A percentile compares a stretch with the other conserved stretches of the same genome.
Evolutionary conservation across 805 yeast genomes (phyloP).

Genomic region (Ogataea philodendri): DNA sequence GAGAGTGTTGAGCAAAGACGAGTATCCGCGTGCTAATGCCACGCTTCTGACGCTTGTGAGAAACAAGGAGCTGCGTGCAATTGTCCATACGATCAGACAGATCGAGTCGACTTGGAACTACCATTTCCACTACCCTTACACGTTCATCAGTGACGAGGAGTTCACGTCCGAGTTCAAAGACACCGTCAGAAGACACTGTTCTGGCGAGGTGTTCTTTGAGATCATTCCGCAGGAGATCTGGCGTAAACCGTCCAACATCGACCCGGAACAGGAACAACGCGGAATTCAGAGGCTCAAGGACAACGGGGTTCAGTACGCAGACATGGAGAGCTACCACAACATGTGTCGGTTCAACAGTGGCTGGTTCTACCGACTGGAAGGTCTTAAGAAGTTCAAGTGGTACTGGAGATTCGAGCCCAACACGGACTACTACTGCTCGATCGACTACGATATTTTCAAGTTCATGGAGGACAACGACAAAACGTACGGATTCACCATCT

Average conservation of each 20-base stretch:
- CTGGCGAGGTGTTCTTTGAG: slow-evolving; percentile 48
- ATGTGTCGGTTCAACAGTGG: slow-evolving; percentile 84
- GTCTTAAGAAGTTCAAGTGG: slow-evolving; percentile 58
- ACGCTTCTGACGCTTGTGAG: slow-evolving; percentile 75
- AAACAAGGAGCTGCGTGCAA: slow-evolving; percentile 56
- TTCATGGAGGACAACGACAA: slow-evolving; percentile 68
- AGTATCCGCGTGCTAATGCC: slow-evolving; percentile 57
- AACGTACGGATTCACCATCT: slow-evolving; percentile 72
- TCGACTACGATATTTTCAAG: slow-evolving; percentile 75
- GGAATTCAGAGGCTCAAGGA: slow-evolving; percentile 40
- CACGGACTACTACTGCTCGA: slow-evolving; percentile 63
- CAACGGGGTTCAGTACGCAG: slow-evolving; percentile 58
- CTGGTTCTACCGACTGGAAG: slow-evolving; percentile 59
- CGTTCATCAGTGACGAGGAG: slow-evolving; percentile 80
- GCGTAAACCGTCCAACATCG: slow-evolving; percentile 48
- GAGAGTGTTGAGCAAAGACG: slow-evolving; percentile 29
- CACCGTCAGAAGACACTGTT: slow-evolving; percentile 46
- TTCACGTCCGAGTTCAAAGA: slow-evolving; percentile 75
- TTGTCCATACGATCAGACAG: slow-evolving; percentile 55
- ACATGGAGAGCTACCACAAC: slow-evolving; percentile 63
- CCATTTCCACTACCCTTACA: slow-evolving; percentile 86
- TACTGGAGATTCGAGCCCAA: slow-evolving; percentile 84
- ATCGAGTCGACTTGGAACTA: slow-evolving; percentile 73
- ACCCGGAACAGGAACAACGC: slow-evolving; percentile 35
- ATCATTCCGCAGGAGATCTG: slow-evolving; percentile 49